Evolutionary conservation across 495 filamentous ascomycete species (phyloP).

Genomic region (Apodospora peruviana): DNA sequence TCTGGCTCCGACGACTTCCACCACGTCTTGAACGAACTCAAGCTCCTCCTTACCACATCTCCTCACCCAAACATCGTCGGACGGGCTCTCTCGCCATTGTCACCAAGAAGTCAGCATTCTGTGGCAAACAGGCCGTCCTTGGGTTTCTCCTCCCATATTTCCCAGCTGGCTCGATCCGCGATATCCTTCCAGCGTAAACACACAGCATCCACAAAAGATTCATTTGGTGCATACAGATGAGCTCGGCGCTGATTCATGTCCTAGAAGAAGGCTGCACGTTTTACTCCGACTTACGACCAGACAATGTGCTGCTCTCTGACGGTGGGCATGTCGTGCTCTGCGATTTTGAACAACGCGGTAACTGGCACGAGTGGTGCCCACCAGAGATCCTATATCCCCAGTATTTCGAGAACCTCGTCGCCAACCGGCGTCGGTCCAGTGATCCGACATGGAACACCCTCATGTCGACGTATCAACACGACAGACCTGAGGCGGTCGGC

Average conservation of each 20-base stretch:
- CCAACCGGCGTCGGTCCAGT: not conserved
- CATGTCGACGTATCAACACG: not conserved
- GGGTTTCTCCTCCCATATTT: constrained; percentile 3
- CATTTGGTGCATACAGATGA: not conserved
- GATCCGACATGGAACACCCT: not conserved
- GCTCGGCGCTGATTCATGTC: not conserved
- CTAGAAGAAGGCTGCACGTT: constrained; percentile 1
- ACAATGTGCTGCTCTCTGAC: not conserved
- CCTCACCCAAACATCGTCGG: not conserved
- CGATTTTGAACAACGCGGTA: constrained; percentile 4
- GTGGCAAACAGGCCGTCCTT: constrained; percentile 1
- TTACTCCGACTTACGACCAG: constrained; percentile 2
- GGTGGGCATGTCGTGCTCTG: not conserved
- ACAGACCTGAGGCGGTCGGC: not conserved
- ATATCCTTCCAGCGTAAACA: not conserved
- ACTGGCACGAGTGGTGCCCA: constrained; percentile 5
- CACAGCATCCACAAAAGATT: not conserved
- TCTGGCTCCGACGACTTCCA: constrained; percentile 2
- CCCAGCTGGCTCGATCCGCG: not conserved
- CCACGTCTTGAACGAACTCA: constrained; percentile 4
- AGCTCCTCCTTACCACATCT: constrained; percentile 1
- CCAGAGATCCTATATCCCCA: constrained; percentile 4
- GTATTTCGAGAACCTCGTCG: constrained; percentile 1
- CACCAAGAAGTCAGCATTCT: constrained; percentile 2
- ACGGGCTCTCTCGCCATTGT: not conserved